Evolutionary conservation across 1,139 yeast species (phyloP).

Genomic region (Debaryomyces udenii): DNA sequence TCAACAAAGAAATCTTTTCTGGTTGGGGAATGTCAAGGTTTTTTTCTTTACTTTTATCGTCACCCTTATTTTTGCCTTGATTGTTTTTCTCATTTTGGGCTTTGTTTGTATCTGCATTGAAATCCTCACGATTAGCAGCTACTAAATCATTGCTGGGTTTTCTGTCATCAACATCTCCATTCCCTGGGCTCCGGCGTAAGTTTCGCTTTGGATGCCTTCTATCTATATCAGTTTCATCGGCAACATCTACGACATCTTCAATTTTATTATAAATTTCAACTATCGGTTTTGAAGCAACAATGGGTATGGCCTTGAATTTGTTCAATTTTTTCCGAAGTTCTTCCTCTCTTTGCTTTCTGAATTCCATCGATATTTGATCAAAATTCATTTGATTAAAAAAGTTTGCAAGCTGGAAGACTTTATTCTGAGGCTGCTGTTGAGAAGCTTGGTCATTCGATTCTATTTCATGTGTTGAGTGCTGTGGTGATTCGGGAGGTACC

Average conservation of each 20-base stretch:
- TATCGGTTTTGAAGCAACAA: slow-evolving; percentile 79
- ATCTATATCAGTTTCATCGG: slow-evolving; percentile 24
- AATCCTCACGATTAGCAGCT: slow-evolving; percentile 11
- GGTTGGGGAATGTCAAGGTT: slow-evolving; percentile 43
- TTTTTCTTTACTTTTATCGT: slow-evolving; percentile 16
- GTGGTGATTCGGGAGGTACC: slow-evolving; percentile 6
- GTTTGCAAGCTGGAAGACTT: slow-evolving; percentile 65
- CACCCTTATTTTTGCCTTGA: slow-evolving; percentile 7
- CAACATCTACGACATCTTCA: slow-evolving; percentile 74
- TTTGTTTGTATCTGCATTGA: slow-evolving; percentile 9
- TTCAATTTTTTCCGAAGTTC: slow-evolving; percentile 67
- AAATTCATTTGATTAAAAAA: slow-evolving; percentile 78
- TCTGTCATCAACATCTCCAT: neutral
- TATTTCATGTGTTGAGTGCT: neutral
- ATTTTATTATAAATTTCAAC: slow-evolving; percentile 91
- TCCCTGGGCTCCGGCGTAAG: neutral
- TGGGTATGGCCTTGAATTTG: slow-evolving; percentile 73
- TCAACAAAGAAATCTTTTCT: slow-evolving; percentile 77
- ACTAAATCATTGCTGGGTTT: neutral
- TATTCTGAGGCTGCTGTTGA: slow-evolving; percentile 23
- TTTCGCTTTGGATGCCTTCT: slow-evolving; percentile 12
- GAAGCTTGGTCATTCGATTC: neutral
- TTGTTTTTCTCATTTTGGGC: slow-evolving; percentile 5
- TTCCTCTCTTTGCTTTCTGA: slow-evolving; percentile 81
- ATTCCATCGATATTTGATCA: slow-evolving; percentile 81